These are phyloP conservation scores for Aspergillus puulaauensis DNA, from an alignment of 2,329 filamentous ascomycete genomes.

Conservation along the genomic window DNA sequence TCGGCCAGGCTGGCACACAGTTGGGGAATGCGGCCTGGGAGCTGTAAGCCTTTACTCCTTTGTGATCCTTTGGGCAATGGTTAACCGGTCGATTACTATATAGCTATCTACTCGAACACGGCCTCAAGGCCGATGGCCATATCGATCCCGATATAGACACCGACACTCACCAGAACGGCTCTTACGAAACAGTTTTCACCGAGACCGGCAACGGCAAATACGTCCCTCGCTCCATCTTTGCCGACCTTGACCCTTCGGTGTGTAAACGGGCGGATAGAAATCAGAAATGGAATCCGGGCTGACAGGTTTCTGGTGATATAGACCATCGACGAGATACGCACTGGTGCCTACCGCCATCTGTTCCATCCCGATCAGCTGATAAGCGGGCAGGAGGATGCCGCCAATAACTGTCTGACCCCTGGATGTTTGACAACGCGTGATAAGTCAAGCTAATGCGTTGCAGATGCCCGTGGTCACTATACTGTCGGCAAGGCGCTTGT, in stretches of 20 bases:
- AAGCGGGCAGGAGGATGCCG: constrained; percentile 67
- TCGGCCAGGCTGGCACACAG: constrained; percentile 67
- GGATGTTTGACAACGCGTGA: background rate
- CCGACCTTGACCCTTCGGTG: constrained; percentile 65
- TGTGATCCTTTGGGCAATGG: constrained; percentile 14
- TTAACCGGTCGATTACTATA: constrained; percentile 1
- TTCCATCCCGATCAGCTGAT: constrained; percentile 68
- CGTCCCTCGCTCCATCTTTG: constrained; percentile 66
- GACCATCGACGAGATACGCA: constrained; percentile 67
- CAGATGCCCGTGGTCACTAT: constrained; percentile 67
- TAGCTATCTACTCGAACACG: constrained; percentile 67
- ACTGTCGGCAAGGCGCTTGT: constrained; percentile 68
- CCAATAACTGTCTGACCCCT: constrained; percentile 59
- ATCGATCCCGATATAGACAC: constrained; percentile 56
- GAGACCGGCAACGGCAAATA: constrained; percentile 65
- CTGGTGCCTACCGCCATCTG: constrained; percentile 60
- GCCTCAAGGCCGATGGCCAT: constrained; percentile 60
- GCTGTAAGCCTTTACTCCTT: constrained; percentile 54
- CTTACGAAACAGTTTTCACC: constrained; percentile 66
- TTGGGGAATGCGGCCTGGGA: constrained; percentile 69
- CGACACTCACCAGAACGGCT: constrained; percentile 54
- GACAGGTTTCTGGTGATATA: constrained; percentile 25
- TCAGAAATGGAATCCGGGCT: background rate
- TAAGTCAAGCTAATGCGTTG: constrained; percentile 15
- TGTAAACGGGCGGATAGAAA: constrained; percentile 17